Evolutionary conservation across 495 filamentous ascomycete species (phyloP), one percentile per base, ranked within the genome.

Genomic region (Choiromyces venosus): DNA sequence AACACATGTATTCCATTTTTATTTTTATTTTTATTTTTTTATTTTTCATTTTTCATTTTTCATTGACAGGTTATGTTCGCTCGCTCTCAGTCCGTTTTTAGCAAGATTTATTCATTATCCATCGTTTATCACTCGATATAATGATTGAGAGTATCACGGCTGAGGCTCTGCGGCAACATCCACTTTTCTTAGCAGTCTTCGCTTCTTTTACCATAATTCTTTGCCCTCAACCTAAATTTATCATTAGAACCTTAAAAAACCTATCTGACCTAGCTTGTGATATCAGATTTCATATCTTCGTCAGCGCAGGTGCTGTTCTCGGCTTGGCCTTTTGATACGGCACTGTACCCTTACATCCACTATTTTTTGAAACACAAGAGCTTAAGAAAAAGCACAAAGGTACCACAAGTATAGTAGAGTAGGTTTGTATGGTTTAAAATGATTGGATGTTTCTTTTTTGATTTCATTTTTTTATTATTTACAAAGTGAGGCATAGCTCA

Each of bases 41-140:
- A n/a, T n/a, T n/a, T n/a, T n/a, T n/a, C n/a, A n/a, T n/a, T n/a
- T n/a, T n/a, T n/a, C n/a, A n/a, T n/a, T n/a, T n/a, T n/a, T n/a
- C n/a, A n/a, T n/a, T n/a, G n/a, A n/a, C n/a, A n/a, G n/a, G n/a
- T n/a, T n/a, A n/a, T n/a, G n/a, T n/a, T n/a, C n/a, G n/a, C n/a
- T n/a, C n/a, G n/a, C n/a, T n/a, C n/a, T n/a, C n/a, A n/a, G n/a
- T n/a, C n/a, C n/a, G n/a, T n/a, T n/a, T n/a, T n/a, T n/a, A n/a
- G n/a, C n/a, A n/a, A n/a, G n/a, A n/a, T n/a, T n/a, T n/a, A n/a
- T n/a, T n/a, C n/a, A n/a, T n/a, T n/a, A n/a, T n/a, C n/a, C n/a
- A n/a, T n/a, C n/a, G n/a, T n/a, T n/a, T n/a, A n/a, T 25, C 46
- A 56, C 46, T 61, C 52, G 52, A 16, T 61, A 61, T 61, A 61